Evolutionary conservation across 83 land plant genomes (phyloP).

Genomic region (Diphasiastrum complanatum): DNA sequence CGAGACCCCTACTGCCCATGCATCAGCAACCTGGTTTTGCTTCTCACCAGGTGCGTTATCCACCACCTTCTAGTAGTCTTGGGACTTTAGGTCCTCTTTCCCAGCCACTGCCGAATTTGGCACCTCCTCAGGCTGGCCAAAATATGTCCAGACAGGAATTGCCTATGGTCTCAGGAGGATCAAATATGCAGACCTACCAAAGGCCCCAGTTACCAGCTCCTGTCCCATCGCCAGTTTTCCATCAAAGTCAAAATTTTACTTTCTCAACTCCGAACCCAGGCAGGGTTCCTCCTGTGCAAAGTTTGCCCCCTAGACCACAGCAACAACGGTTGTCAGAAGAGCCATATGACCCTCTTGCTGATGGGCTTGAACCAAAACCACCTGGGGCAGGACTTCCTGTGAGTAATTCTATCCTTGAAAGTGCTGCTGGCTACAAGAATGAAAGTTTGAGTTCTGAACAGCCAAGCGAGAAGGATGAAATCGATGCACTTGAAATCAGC

Average conservation of each 20-base stretch:
- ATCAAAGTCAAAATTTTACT: not conserved
- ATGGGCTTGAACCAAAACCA: not conserved
- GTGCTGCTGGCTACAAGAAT: not conserved
- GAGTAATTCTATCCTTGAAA: too few relatives aligned
- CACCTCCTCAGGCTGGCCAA: too few relatives aligned
- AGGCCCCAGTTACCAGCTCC: not conserved
- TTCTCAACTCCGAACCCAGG: not conserved
- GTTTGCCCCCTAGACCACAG: not conserved
- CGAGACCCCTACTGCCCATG: not conserved
- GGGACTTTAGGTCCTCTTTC: too few relatives aligned
- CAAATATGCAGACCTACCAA: not conserved
- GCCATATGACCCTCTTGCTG: not conserved
- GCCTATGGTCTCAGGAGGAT: too few relatives aligned
- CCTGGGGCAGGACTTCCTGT: too few relatives aligned
- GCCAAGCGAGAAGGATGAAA: not conserved
- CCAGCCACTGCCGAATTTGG: too few relatives aligned
- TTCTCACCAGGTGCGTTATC: too few relatives aligned
- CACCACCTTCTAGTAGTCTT: too few relatives aligned
- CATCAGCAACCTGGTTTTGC: not conserved
- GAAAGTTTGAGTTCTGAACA: not conserved
- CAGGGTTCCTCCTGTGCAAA: not conserved
- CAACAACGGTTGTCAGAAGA: not conserved
- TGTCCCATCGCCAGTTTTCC: not conserved
- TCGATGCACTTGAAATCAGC: not conserved
- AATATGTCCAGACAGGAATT: too few relatives aligned